Evolutionary conservation across 768 basidiomycete genomes (phyloP).

Genomic region (Collybia nuda): DNA sequence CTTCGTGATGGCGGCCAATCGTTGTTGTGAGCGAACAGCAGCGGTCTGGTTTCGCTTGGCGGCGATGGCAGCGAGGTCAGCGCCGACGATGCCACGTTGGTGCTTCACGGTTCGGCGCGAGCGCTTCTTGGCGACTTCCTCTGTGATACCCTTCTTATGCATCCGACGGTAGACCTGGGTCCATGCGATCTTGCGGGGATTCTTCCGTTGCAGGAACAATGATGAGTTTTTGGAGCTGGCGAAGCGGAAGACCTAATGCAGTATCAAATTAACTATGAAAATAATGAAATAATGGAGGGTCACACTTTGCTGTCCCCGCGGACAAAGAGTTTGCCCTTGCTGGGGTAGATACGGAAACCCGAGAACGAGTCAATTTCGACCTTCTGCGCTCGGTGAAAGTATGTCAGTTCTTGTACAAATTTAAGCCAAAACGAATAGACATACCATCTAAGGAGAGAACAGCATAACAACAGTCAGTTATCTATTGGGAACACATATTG

Average conservation of each 20-base stretch:
- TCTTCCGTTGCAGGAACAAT: slow-evolving; percentile 98
- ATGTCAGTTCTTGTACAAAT: slow-evolving; percentile 12
- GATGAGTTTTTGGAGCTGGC: slow-evolving; percentile 90
- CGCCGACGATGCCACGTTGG: slow-evolving; percentile 97
- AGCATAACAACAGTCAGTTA: slow-evolving; percentile 1
- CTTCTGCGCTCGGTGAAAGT: slow-evolving; percentile 58
- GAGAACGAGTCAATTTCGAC: slow-evolving; percentile 99
- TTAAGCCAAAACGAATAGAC: slow-evolving; percentile 14
- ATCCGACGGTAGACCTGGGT: slow-evolving; percentile 91
- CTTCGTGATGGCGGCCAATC: slow-evolving; percentile 85
- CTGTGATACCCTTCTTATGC: slow-evolving; percentile 99
- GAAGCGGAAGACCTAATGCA: slow-evolving; percentile 88
- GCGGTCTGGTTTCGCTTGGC: slow-evolving; percentile 93
- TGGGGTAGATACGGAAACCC: slow-evolving; percentile 96
- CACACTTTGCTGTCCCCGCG: slow-evolving; percentile 93
- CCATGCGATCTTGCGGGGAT: slow-evolving; percentile 99
- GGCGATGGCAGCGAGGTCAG: slow-evolving; percentile 87
- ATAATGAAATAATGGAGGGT: background rate
- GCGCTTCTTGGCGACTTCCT: slow-evolving; percentile 99
- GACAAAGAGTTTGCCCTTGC: slow-evolving; percentile 94
- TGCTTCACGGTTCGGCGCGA: slow-evolving; percentile 96
- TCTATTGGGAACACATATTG: slow-evolving; percentile 5
- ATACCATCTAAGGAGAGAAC: slow-evolving; percentile 37
- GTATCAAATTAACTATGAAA: background rate
- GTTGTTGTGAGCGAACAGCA: slow-evolving; percentile 76